Conservation (phyloP, 2,329 filamentous ascomycete genomes). For the Penicillium olsonii region DNA sequence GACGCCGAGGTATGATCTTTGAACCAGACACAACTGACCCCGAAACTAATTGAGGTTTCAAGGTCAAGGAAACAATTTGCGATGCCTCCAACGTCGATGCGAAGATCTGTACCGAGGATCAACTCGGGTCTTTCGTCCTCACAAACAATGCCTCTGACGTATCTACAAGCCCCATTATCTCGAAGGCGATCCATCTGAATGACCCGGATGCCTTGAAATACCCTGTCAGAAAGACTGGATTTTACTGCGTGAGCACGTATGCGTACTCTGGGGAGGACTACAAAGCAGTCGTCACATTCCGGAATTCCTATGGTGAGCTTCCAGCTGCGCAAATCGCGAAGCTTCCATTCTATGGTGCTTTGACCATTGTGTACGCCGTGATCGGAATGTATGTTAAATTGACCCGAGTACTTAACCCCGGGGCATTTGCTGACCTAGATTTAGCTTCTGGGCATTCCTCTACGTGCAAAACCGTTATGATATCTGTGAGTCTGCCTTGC, state of each 20-base stretch:
- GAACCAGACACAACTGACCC: not conserved
- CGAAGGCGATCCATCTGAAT: conserved; percentile 79
- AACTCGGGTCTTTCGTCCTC: conserved; percentile 83
- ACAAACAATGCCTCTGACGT: conserved; percentile 71
- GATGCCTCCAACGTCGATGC: conserved; percentile 68
- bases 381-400: conserved; percentile 63
- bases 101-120: conserved; percentile 71
- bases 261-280: conserved; percentile 70
- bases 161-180: conserved; percentile 72
- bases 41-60: conserved; percentile 32
- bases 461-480: conserved; percentile 94
- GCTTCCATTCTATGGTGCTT: conserved; percentile 91
- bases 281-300: conserved; percentile 81
- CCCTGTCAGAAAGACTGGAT: conserved; percentile 83
- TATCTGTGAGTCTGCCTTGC: conserved; percentile 62
- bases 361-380: conserved; percentile 90
- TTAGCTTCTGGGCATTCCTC: conserved; percentile 84
- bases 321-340: conserved; percentile 95
- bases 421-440: conserved; percentile 22
- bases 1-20: conserved; percentile 54
- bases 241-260: conserved; percentile 88
- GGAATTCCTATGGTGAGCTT: conserved; percentile 94
- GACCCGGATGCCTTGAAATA: conserved; percentile 74
- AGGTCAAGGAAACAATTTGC: conserved; percentile 71
- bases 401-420: not conserved